Conservation (phyloP, 768 basidiomycete species). For the Galerina marginata region DNA sequence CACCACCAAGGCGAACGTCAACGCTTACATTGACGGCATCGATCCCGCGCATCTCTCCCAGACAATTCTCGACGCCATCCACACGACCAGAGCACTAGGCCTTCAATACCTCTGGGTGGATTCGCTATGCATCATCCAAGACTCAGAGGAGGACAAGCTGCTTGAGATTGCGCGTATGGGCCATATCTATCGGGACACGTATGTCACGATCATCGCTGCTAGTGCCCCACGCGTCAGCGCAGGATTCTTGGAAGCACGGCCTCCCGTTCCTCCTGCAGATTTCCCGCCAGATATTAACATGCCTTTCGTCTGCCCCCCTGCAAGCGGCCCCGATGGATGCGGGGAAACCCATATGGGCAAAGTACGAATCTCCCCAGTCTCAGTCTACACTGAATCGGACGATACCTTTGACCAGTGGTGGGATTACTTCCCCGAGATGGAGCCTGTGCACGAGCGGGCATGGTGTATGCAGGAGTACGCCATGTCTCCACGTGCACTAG, state of each 20-base stretch:
- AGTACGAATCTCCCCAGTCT: background rate
- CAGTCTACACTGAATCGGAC: background rate
- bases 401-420: background rate
- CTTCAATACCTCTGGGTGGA: conserved; percentile 7
- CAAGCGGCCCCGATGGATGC: background rate
- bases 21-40: background rate
- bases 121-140: conserved; percentile 7
- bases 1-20: conserved; percentile 3
- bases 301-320: background rate
- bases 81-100: background rate
- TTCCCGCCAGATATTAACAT: background rate
- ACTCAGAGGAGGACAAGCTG: conserved; percentile 7
- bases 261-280: no score
- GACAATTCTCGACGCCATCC: conserved; percentile 3
- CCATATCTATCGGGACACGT: conserved; percentile 1
- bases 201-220: background rate
- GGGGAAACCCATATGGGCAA: background rate
- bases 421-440: conserved; percentile 5
- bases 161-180: background rate
- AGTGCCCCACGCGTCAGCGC: no score
- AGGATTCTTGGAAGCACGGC: no score
- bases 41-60: background rate
- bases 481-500: conserved; percentile 10
- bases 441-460: conserved; percentile 11
- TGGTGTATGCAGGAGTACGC: conserved; percentile 18